Base-by-base conservation (phyloP, 2,329 filamentous ascomycete species). In the Trichoderma polysporum region DNA sequence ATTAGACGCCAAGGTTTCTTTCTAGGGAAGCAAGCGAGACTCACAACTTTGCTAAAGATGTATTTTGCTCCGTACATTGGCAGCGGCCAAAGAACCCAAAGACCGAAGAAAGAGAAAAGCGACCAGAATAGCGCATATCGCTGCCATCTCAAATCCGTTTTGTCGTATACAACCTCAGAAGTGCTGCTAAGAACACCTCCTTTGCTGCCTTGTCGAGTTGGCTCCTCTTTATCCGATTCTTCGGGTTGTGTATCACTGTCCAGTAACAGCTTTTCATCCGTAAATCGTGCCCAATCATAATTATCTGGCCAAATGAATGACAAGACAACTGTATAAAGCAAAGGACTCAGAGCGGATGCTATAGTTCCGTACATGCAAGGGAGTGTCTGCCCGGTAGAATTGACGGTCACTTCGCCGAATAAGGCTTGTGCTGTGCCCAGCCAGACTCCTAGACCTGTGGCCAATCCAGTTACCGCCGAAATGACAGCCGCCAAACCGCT, bases 31-130 rank as follows among this genome's bases (percentile, higher is more conserved):
- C 27, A 4, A 13, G 15, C 13, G 25, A 31, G 25, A 63, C 59
- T 63, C 8, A 63, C 59, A 2, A 33, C 35, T 54, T 63, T 54
- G 10, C 47, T 63, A n/a, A 63, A 63, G 8, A 63, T 63, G 31
- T 63, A 63, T 13, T 63, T 45, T 22, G 49, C 49, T 7, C 59
- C 59, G 4, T 63, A 63, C 59, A 63, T 63, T n/a, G 59, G 59
- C n/a, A 63, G 49, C 25, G 59, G 59, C 59, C 59, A 63, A 19
- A 63, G 49, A 12, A 63, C 49, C 59, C 59, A 63, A 8, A 63
- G 49, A 15, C 59, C 59, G 45, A 63, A 63, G 49, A 63, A 63
- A 3, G 49, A 53, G 35, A 63, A 63, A 4, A 53, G 49, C 8
- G 59, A 63, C 59, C 59, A 63, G 27, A 54, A 45, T 19, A 63